These are phyloP conservation scores for Cyanidiococcus yangmingshanensis DNA, from an alignment of 23 red algal genomes.

Conservation along the genomic window DNA sequence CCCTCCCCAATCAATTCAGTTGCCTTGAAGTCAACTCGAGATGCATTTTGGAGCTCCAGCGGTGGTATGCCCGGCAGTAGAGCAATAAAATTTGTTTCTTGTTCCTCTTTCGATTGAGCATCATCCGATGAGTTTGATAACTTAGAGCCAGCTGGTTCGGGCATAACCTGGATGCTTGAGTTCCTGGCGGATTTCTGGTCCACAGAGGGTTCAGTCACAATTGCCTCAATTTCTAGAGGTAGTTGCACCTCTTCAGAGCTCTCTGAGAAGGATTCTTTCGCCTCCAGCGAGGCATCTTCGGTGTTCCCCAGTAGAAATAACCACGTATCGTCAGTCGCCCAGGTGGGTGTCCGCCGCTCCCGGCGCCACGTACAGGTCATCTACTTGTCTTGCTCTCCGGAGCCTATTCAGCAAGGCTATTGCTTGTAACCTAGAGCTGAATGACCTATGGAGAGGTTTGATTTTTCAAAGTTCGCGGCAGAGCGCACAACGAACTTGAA, in stretches of 20 bases:
- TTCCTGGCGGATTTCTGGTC: no score
- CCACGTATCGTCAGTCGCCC: background rate
- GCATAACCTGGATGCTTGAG: background rate
- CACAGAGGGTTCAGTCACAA: background rate
- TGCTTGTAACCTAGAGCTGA: no score
- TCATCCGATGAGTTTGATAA: background rate
- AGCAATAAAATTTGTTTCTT: background rate
- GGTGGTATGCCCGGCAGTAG: background rate
- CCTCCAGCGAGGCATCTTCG: background rate
- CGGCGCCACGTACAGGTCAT: background rate
- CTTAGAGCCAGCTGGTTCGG: background rate
- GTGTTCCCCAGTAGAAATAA: background rate
- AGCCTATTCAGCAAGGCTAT: no score
- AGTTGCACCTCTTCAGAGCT: background rate
- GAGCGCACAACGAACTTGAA: no score
- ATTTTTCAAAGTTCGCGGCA: no score
- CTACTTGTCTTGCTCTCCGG: no score
- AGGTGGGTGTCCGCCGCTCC: background rate
- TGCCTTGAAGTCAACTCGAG: slow-evolving; percentile 24
- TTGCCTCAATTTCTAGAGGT: background rate
- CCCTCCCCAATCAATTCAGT: slow-evolving; percentile 30
- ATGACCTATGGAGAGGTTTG: no score
- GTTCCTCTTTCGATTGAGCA: background rate
- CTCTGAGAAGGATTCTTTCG: background rate
- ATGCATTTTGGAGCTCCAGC: slow-evolving; percentile 18